Conservation (phyloP, 306 rosid species). For the Clitoria ternatea region DNA sequence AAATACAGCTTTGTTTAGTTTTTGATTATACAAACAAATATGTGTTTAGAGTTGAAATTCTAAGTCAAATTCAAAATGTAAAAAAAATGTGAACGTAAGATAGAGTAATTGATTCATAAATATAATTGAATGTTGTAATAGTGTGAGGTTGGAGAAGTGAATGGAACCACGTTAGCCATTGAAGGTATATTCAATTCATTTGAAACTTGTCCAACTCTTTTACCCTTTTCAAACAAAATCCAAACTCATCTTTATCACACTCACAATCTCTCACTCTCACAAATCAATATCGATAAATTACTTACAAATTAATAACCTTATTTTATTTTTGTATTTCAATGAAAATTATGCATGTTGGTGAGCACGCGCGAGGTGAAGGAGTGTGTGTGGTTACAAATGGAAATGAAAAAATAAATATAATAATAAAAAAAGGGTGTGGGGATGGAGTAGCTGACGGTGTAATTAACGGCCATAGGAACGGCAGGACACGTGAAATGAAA, state of each 20-base stretch:
- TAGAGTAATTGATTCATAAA: no score
- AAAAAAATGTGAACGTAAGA: no score
- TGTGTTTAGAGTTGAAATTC: no score
- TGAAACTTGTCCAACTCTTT: neutral
- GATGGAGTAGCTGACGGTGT: conserved; percentile 4
- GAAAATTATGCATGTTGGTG: neutral
- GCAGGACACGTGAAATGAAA: conserved; percentile 29
- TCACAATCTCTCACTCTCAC: neutral
- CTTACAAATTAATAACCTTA: no score
- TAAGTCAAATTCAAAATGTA: no score
- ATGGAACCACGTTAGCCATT: conserved; percentile 18
- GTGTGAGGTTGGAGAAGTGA: conserved; percentile 19
- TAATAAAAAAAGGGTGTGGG: neutral
- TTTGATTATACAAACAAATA: no score
- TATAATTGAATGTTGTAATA: no score
- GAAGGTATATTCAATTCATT: neutral
- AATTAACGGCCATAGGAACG: conserved; percentile 21
- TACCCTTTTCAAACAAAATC: conserved; percentile 5
- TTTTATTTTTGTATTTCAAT: no score
- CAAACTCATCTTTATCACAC: conserved; percentile 1
- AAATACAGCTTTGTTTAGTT: no score
- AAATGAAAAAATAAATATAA: neutral
- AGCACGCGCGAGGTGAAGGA: neutral
- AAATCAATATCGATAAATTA: no score
- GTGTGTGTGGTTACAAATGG: neutral